Conservation (phyloP, 2,329 filamentous ascomycete species). For the Diaporthe australafricana region DNA sequence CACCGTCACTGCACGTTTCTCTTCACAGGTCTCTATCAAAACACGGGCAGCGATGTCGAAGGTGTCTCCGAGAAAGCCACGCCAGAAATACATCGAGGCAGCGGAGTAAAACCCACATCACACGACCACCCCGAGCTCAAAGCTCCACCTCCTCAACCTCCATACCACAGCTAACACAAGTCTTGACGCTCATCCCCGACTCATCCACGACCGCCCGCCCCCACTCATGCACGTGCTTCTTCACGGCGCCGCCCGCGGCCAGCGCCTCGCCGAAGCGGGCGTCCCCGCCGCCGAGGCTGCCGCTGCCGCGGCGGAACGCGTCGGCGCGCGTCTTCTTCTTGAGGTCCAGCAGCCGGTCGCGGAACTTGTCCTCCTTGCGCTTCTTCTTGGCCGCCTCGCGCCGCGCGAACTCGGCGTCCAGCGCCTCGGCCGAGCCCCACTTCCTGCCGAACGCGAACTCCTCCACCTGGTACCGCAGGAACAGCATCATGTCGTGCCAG, state of each 20-base stretch:
- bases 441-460: conserved; percentile 91
- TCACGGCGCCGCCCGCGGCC: background rate
- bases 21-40: too few species aligned
- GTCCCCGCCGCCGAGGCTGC: conserved; percentile 76
- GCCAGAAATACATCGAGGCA: too few species aligned
- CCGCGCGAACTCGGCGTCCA: conserved; percentile 89
- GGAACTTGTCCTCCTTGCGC: conserved; percentile 92
- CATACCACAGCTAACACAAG: conserved; percentile 80
- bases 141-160: conserved; percentile 83
- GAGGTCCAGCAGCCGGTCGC: conserved; percentile 85
- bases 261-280: conserved; percentile 71
- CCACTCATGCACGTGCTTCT: conserved; percentile 92
- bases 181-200: conserved; percentile 83
- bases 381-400: conserved; percentile 84
- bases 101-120: too few species aligned
- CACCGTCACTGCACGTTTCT: too few species aligned
- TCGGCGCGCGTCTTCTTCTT: conserved; percentile 96
- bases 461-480: conserved; percentile 92
- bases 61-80: too few species aligned
- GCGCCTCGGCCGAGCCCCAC: conserved; percentile 87
- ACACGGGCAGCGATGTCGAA: too few species aligned
- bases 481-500: conserved; percentile 99
- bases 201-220: conserved; percentile 75
- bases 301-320: conserved; percentile 80
- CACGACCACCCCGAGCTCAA: conserved; percentile 46